Percentiles rank a stretch among this genome's conserved stretches.
Conservation (phyloP, 2,329 filamentous ascomycete species). For the Sclerotinia minor region DNA sequence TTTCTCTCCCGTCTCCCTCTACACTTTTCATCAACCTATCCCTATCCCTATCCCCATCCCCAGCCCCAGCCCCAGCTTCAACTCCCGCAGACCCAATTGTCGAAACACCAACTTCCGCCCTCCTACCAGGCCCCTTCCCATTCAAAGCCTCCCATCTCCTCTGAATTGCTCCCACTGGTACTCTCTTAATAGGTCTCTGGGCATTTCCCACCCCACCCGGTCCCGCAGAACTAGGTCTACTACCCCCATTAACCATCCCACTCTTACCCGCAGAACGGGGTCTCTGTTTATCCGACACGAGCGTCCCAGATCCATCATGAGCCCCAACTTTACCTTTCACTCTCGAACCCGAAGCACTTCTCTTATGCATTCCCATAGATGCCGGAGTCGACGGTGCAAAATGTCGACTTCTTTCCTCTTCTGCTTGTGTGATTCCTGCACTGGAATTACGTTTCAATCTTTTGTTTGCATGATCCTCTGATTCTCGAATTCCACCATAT, state of each 20-base stretch:
- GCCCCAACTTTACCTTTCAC: neutral
- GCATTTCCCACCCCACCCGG: neutral
- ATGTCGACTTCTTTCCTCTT: constrained; percentile 6
- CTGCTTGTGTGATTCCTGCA: neutral
- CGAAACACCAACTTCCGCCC: neutral
- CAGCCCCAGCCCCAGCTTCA: neutral
- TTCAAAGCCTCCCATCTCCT: constrained; percentile 25
- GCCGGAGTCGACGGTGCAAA: neutral
- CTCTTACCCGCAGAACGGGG: neutral
- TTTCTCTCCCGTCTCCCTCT: neutral
- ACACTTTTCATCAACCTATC: neutral
- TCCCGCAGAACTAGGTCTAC: neutral
- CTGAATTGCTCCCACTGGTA: constrained; percentile 11
- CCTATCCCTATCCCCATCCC: neutral
- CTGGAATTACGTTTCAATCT: neutral
- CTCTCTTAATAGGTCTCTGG: constrained; percentile 8
- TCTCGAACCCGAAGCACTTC: neutral
- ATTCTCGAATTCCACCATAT: neutral
- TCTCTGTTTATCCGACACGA: neutral
- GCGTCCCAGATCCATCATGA: neutral
- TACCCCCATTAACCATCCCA: neutral
- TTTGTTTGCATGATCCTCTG: neutral
- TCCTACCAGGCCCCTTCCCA: neutral
- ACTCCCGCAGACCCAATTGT: no score
- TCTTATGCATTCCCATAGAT: neutral